Evolutionary conservation across 768 basidiomycete genomes (phyloP).

Genomic region (Pisolithus microcarpus): DNA sequence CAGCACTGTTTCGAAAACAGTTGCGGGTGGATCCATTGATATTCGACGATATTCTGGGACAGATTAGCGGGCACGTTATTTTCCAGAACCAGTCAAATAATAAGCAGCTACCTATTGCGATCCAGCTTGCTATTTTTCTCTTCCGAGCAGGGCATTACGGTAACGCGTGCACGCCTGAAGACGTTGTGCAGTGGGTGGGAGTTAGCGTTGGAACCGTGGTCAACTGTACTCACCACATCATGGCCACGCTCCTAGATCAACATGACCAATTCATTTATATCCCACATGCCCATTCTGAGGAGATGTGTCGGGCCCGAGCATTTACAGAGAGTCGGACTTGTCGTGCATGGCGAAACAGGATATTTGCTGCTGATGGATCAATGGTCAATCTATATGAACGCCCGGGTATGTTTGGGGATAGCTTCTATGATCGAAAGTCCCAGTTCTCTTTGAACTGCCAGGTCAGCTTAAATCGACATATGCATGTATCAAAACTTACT

Average conservation of each 20-base stretch:
- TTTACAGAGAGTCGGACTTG: background rate
- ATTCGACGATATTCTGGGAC: background rate
- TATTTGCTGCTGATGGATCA: conserved; percentile 4
- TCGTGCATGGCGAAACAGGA: background rate
- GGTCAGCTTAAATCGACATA: background rate
- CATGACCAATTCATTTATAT: conserved; percentile 3
- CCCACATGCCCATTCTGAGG: background rate
- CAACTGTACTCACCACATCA: background rate
- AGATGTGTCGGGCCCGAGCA: background rate
- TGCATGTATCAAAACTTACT: background rate
- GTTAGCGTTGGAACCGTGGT: background rate
- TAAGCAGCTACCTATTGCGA: background rate
- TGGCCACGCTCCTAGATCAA: background rate
- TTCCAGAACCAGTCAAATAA: background rate
- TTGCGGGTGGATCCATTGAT: background rate
- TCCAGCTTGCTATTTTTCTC: background rate
- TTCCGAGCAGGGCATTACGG: background rate
- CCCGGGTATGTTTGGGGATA: background rate
- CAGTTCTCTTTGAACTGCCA: conserved; percentile 3
- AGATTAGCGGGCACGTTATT: background rate
- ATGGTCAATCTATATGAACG: background rate
- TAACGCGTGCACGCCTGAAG: background rate
- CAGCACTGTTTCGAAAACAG: background rate
- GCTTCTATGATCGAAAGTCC: conserved; percentile 2
- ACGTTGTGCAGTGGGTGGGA: background rate